Evolutionary conservation across 495 filamentous ascomycete genomes (phyloP).

Genomic region (Neurospora sp.): DNA sequence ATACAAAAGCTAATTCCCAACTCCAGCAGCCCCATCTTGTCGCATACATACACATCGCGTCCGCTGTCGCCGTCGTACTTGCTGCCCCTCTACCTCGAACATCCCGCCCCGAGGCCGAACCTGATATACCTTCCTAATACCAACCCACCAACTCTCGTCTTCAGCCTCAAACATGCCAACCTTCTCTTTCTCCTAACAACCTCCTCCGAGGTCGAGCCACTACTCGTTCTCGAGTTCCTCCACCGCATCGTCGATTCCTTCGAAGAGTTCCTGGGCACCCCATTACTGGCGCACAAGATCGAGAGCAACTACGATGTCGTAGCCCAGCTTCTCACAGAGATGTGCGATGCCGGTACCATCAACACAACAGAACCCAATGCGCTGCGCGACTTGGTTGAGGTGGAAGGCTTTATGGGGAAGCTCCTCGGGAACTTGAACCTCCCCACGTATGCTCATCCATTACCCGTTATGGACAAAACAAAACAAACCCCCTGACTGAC

Average conservation of each 20-base stretch:
- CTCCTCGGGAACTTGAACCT: constrained; percentile 79
- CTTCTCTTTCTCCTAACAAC: constrained; percentile 77
- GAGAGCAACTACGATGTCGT: constrained; percentile 88
- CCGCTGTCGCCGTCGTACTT: constrained; percentile 68
- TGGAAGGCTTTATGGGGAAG: constrained; percentile 81
- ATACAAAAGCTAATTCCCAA: background rate
- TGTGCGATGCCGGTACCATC: constrained; percentile 89
- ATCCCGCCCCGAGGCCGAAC: constrained; percentile 73
- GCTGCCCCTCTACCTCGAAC: constrained; percentile 77
- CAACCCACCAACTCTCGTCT: constrained; percentile 79
- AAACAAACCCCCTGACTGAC: background rate
- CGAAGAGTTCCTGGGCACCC: constrained; percentile 91
- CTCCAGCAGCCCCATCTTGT: constrained; percentile 36
- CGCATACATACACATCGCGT: constrained; percentile 52
- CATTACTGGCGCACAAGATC: constrained; percentile 73
- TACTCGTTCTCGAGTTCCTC: constrained; percentile 93
- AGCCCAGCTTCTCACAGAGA: constrained; percentile 85
- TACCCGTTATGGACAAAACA: background rate
- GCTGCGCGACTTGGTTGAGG: constrained; percentile 81
- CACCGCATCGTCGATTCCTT: constrained; percentile 86
- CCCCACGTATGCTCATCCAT: constrained; percentile 44
- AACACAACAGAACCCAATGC: constrained; percentile 91
- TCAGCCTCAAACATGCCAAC: constrained; percentile 76
- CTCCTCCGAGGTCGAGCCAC: constrained; percentile 76
- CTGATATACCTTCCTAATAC: constrained; percentile 74